Evolutionary conservation across 2,329 filamentous ascomycete species (phyloP).

Genomic region (Bisporella sp.): DNA sequence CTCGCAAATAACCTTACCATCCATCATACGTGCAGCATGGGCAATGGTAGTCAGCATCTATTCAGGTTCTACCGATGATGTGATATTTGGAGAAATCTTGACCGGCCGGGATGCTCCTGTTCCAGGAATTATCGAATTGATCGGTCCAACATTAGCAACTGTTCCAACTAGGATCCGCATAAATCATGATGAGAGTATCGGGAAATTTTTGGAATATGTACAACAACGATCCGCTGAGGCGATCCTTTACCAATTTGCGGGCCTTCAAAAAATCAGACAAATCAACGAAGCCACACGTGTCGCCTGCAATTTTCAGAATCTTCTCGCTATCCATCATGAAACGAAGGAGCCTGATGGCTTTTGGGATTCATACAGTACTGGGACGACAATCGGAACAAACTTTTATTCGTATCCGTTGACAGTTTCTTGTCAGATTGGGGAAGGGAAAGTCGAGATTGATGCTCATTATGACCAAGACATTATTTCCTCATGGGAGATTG

Average conservation of each 20-base stretch:
- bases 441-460: no score
- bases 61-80: conserved; percentile 20
- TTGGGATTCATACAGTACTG: no score
- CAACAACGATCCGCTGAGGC: neutral
- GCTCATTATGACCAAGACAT: no score
- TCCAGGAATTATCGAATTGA: neutral
- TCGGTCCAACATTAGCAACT: neutral
- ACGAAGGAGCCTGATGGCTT: no score
- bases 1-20: conserved; percentile 7
- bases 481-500: no score
- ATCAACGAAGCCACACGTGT: neutral
- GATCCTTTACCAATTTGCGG: neutral
- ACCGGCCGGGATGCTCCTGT: neutral
- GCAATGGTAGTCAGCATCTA: conserved; percentile 34
- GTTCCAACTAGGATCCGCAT: neutral
- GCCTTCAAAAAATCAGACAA: neutral
- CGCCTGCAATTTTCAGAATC: neutral
- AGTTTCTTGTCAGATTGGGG: no score
- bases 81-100: neutral
- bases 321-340: neutral
- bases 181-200: neutral
- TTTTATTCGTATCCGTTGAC: no score
- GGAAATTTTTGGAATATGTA: neutral
- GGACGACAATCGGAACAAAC: no score
- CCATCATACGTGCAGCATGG: conserved; percentile 30